Conservation (phyloP, 352 stramenopile genomes). For the Phytophthora foliorum region DNA sequence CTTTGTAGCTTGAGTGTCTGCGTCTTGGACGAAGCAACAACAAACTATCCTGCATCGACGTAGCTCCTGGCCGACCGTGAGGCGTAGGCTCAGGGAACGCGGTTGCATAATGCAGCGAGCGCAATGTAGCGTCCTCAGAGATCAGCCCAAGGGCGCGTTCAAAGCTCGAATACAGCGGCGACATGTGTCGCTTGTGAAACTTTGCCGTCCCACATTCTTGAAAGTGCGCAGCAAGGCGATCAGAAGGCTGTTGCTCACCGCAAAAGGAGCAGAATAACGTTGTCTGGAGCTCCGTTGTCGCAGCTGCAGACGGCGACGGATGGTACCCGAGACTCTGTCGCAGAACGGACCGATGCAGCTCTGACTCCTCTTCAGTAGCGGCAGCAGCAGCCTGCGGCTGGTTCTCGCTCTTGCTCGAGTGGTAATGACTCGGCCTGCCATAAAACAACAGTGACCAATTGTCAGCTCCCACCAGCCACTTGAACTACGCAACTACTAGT, state of each 20-base stretch:
- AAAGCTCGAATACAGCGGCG: constrained; percentile 69
- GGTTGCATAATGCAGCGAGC: constrained; percentile 78
- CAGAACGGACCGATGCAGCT: constrained; percentile 32
- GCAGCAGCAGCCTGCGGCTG: constrained; percentile 16
- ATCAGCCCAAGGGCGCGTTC: constrained; percentile 70
- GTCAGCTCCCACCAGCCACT: not conserved
- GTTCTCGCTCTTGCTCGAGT: constrained; percentile 17
- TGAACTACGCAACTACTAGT: not conserved
- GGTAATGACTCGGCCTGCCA: constrained; percentile 38
- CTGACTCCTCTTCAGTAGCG: constrained; percentile 19
- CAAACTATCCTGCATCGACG: constrained; percentile 60
- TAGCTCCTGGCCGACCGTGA: constrained; percentile 28
- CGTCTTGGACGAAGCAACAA: constrained; percentile 45
- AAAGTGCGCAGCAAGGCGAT: constrained; percentile 59
- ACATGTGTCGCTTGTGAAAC: constrained; percentile 67
- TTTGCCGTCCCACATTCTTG: constrained; percentile 52
- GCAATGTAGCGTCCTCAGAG: constrained; percentile 69
- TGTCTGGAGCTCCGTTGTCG: constrained; percentile 42
- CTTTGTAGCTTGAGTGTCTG: constrained; percentile 12
- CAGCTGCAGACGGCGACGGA: constrained; percentile 20
- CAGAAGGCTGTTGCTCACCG: constrained; percentile 44
- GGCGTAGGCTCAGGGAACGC: constrained; percentile 68
- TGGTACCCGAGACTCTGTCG: constrained; percentile 47
- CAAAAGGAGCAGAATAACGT: constrained; percentile 86
- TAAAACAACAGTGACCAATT: constrained; percentile 12